These are phyloP conservation scores for Sclerotinia trifoliorum DNA, from an alignment of 2,329 filamentous ascomycete species.

Conservation along the genomic window DNA sequence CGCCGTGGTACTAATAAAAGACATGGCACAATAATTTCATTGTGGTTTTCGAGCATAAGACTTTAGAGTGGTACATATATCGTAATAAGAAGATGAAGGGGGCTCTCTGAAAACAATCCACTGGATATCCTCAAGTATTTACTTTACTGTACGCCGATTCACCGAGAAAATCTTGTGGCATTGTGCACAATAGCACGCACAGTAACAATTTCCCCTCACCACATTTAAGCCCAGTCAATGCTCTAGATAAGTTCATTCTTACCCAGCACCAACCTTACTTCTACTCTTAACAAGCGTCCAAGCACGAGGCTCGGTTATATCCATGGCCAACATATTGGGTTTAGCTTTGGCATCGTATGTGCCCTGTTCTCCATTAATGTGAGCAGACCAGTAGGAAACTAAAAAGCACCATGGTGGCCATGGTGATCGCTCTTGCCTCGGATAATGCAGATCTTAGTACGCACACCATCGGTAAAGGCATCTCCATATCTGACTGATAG, in stretches of 20 bases:
- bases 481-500: constrained; percentile 36
- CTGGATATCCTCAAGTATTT: not conserved
- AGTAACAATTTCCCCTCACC: not conserved
- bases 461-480: constrained; percentile 17
- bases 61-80: not conserved
- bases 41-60: not conserved
- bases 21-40: not conserved
- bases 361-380: constrained; percentile 29
- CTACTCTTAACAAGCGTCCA: constrained; percentile 13
- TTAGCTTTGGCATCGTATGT: constrained; percentile 28
- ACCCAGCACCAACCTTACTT: not conserved
- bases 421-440: constrained; percentile 35
- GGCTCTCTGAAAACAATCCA: not conserved
- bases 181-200: not conserved
- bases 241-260: not conserved
- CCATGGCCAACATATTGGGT: constrained; percentile 31
- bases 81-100: constrained; percentile 16
- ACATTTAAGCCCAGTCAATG: not conserved
- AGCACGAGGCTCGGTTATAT: constrained; percentile 24
- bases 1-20: not conserved
- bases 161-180: constrained; percentile 4
- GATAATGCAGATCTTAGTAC: constrained; percentile 35
- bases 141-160: not conserved
- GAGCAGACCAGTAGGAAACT: constrained; percentile 23
- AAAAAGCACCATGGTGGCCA: constrained; percentile 35